A percentile compares a stretch with the other conserved stretches of the same genome.
Evolutionary conservation across 2,329 filamentous ascomycete genomes (phyloP).

Genomic region (Thelonectria discophora): DNA sequence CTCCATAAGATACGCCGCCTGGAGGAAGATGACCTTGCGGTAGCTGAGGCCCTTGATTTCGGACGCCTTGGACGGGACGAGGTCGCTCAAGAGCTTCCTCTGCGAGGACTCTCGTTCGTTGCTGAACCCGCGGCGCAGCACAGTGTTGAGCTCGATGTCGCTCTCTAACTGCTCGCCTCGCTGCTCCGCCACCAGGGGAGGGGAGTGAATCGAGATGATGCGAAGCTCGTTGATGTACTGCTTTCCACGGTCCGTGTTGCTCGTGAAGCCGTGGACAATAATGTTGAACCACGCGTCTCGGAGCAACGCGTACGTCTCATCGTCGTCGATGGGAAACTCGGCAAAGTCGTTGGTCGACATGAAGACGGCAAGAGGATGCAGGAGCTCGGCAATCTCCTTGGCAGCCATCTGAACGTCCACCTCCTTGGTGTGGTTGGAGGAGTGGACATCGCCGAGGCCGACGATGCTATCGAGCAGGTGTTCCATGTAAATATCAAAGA

Average conservation of each 20-base stretch:
- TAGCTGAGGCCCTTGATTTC: conserved; percentile 88
- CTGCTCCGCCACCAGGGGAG: conserved; percentile 87
- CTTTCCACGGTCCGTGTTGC: conserved; percentile 76
- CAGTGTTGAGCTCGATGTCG: conserved; percentile 95
- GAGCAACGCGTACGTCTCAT: conserved; percentile 76
- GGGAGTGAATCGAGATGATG: conserved; percentile 85
- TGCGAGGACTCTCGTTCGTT: conserved; percentile 80
- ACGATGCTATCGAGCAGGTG: conserved; percentile 88
- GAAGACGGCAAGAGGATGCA: conserved; percentile 87
- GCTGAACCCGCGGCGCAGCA: conserved; percentile 86
- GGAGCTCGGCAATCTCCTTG: conserved; percentile 84
- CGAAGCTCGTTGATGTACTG: conserved; percentile 80
- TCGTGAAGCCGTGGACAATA: conserved; percentile 88
- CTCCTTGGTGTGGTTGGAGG: conserved; percentile 76
- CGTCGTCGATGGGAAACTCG: conserved; percentile 61
- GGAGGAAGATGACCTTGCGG: conserved; percentile 89
- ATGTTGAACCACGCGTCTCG: conserved; percentile 99
- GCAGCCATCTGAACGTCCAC: conserved; percentile 84
- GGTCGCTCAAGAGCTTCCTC: conserved; percentile 77
- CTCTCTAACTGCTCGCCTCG: conserved; percentile 91
- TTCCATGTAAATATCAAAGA: conserved; percentile 85
- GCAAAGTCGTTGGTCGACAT: conserved; percentile 73
- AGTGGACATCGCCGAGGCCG: conserved; percentile 86
- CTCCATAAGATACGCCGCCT: conserved; percentile 89
- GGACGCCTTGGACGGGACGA: conserved; percentile 78